Conservation (phyloP, 495 filamentous ascomycete genomes). For the Aspergillus olivimuriae region DNA sequence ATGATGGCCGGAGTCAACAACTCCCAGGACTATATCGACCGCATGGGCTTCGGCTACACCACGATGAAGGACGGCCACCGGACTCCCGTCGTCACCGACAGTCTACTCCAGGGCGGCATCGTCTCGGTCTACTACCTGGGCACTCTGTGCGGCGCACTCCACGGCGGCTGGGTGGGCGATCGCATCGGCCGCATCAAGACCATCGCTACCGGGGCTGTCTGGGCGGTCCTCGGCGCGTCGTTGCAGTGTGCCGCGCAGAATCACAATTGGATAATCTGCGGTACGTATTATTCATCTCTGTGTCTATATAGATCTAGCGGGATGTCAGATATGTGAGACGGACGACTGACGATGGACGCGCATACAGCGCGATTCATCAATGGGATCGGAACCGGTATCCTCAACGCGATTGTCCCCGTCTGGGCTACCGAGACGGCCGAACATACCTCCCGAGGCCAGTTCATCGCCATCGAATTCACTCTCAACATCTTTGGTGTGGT, state of each 20-base stretch:
- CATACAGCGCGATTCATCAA: slow-evolving; percentile 53
- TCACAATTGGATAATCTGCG: slow-evolving; percentile 64
- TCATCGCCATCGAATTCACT: slow-evolving; percentile 68
- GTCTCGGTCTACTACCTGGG: slow-evolving; percentile 68
- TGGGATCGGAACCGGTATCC: slow-evolving; percentile 65
- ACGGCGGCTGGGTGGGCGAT: slow-evolving; percentile 58
- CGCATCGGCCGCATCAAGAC: slow-evolving; percentile 56
- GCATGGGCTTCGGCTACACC: slow-evolving; percentile 60
- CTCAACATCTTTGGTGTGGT: slow-evolving; percentile 71
- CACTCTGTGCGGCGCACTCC: slow-evolving; percentile 52
- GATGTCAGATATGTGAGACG: neutral
- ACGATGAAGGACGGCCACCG: slow-evolving; percentile 37
- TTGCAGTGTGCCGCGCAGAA: slow-evolving; percentile 60
- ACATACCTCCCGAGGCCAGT: slow-evolving; percentile 62
- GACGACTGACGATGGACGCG: slow-evolving; percentile 4
- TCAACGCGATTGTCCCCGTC: slow-evolving; percentile 67
- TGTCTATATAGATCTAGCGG: no score
- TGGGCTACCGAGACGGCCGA: slow-evolving; percentile 65
- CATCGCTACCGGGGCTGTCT: slow-evolving; percentile 49
- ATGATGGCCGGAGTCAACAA: slow-evolving; percentile 75
- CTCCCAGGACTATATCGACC: slow-evolving; percentile 54
- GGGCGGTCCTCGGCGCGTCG: slow-evolving; percentile 52
- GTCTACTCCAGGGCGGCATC: slow-evolving; percentile 62
- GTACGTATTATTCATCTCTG: slow-evolving; percentile 22
- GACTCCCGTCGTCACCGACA: slow-evolving; percentile 51